phyloP scores from a whole-genome alignment of 345 rosid species.

The Hevea brasiliensis region DNA sequence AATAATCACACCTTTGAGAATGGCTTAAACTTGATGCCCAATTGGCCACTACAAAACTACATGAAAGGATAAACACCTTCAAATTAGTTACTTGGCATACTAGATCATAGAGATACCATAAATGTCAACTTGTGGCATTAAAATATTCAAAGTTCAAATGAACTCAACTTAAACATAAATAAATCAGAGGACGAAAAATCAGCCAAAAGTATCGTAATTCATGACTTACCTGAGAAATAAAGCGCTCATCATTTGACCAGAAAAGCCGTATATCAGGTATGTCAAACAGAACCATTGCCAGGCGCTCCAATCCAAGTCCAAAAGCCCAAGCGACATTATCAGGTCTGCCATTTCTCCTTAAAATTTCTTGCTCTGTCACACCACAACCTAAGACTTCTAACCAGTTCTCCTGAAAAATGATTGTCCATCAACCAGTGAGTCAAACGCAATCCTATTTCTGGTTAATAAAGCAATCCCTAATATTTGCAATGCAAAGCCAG shows the following conservation, averaged over 20 bases:
- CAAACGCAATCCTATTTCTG: conserved; percentile 7
- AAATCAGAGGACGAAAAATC: background rate
- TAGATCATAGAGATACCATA: conserved; percentile 4
- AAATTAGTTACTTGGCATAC: conserved; percentile 1
- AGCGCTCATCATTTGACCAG: conserved; percentile 82
- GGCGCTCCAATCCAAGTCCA: conserved; percentile 94
- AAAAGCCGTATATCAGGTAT: conserved; percentile 96
- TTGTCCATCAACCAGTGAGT: conserved; percentile 25
- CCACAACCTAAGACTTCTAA: conserved; percentile 96
- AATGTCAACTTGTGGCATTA: background rate
- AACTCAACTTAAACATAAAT: background rate
- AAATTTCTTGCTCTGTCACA: conserved; percentile 85
- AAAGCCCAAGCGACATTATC: conserved; percentile 95
- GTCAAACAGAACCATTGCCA: conserved; percentile 95
- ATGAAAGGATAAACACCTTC: conserved; percentile 13
- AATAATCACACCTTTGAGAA: conserved; percentile 71
- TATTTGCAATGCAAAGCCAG: background rate
- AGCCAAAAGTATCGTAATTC: background rate
- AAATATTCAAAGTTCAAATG: background rate
- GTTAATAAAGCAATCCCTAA: background rate
- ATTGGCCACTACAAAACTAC: conserved; percentile 72
- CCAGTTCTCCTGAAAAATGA: conserved; percentile 73
- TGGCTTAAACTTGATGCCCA: conserved; percentile 89
- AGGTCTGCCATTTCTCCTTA: conserved; percentile 58
- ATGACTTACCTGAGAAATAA: conserved; percentile 71